phyloP scores from a whole-genome alignment of 768 basidiomycete species.

The Royoungia palumana region DNA sequence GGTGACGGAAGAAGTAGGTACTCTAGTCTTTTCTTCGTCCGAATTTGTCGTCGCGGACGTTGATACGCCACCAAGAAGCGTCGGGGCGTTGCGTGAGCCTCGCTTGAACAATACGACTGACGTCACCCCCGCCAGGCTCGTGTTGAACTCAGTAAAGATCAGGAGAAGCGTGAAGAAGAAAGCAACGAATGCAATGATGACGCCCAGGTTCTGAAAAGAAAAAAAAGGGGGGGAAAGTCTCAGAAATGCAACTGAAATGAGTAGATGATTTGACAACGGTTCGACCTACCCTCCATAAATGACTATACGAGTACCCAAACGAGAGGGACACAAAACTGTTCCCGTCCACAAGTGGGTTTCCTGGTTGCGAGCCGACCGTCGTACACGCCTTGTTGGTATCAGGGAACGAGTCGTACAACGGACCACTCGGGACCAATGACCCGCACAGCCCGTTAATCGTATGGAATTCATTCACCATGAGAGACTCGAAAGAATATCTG shows the following conservation, averaged over 20 bases:
- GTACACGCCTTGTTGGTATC: constrained; percentile 75
- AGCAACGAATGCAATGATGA: constrained; percentile 60
- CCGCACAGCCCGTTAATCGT: constrained; percentile 61
- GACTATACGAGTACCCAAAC: constrained; percentile 38
- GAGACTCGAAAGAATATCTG: constrained; percentile 61
- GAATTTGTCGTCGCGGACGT: constrained; percentile 13
- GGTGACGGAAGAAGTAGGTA: not conserved
- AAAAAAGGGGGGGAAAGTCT: too few relatives aligned
- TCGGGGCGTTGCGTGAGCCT: constrained; percentile 30
- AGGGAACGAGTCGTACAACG: constrained; percentile 55
- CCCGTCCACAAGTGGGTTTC: constrained; percentile 60
- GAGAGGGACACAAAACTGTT: constrained; percentile 48
- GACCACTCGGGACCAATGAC: constrained; percentile 56
- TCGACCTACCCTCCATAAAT: constrained; percentile 48
- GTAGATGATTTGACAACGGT: too few relatives aligned
- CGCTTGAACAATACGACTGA: constrained; percentile 65
- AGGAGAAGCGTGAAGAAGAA: constrained; percentile 57
- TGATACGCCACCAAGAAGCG: not conserved
- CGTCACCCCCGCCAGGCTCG: constrained; percentile 31
- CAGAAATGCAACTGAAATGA: too few relatives aligned
- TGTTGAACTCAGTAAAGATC: constrained; percentile 56
- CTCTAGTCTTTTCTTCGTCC: constrained; percentile 30
- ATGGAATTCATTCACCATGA: constrained; percentile 82
- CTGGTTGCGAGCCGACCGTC: constrained; percentile 60
- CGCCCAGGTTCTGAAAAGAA: constrained; percentile 57